Evolutionary conservation across 345 rosid species (phyloP).

Genomic region (Garcia nutans): DNA sequence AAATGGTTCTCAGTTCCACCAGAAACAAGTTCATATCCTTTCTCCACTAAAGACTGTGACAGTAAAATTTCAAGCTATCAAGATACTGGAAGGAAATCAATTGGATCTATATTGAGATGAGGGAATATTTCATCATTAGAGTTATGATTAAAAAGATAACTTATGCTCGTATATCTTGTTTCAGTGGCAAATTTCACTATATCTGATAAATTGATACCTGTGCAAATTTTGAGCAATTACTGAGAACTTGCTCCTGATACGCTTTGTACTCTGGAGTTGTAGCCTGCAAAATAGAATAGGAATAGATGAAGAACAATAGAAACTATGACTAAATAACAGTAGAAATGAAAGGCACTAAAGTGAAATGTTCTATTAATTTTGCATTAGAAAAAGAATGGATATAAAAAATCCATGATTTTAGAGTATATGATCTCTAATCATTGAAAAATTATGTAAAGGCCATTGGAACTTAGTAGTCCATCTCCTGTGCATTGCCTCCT

Average conservation of each 20-base stretch:
- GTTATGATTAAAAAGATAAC: background rate
- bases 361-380: background rate
- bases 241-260: conserved; percentile 96
- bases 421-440: background rate
- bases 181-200: background rate
- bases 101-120: background rate
- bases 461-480: background rate
- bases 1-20: conserved; percentile 98
- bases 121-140: background rate
- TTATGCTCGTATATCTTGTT: background rate
- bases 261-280: conserved; percentile 93
- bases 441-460: background rate
- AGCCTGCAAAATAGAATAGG: conserved; percentile 43
- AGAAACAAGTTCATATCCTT: conserved; percentile 89
- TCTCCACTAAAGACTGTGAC: conserved; percentile 57
- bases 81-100: conserved; percentile 4
- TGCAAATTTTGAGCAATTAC: conserved; percentile 80
- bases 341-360: background rate
- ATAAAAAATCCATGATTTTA: background rate
- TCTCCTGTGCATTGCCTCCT: no score
- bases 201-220: conserved; percentile 44
- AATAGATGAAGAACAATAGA: background rate
- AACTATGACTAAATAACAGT: background rate
- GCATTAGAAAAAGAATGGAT: background rate
- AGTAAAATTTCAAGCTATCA: conserved; percentile 12